These are phyloP conservation scores for Rhizopogon vesiculosus DNA, from an alignment of 768 basidiomycete species.

Conservation along the genomic window DNA sequence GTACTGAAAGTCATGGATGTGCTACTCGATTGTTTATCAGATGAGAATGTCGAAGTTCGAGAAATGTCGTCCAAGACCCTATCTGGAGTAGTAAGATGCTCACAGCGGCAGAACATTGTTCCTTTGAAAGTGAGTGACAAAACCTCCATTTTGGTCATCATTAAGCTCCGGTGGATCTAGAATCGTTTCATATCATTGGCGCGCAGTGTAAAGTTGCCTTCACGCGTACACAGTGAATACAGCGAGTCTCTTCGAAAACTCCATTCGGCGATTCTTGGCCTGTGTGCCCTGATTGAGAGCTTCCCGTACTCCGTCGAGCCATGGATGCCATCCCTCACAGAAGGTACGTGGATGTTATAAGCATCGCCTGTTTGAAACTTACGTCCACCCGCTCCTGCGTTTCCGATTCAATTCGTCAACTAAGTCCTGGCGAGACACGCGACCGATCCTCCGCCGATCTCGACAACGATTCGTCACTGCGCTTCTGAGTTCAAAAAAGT, in stretches of 20 bases:
- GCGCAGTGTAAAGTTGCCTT: slow-evolving; percentile 58
- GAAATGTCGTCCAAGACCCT: slow-evolving; percentile 87
- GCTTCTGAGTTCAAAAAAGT: slow-evolving; percentile 86
- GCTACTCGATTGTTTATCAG: slow-evolving; percentile 75
- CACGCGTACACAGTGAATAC: slow-evolving; percentile 65
- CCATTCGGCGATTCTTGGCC: slow-evolving; percentile 91
- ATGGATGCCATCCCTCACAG: slow-evolving; percentile 84
- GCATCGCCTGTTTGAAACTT: neutral
- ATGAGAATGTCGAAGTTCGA: slow-evolving; percentile 91
- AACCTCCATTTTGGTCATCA: neutral
- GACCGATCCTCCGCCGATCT: slow-evolving; percentile 85
- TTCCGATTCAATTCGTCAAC: slow-evolving; percentile 2
- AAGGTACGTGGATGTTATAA: slow-evolving; percentile 40
- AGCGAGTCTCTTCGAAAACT: slow-evolving; percentile 67
- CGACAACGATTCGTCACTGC: slow-evolving; percentile 82
- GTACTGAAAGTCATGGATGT: slow-evolving; percentile 77
- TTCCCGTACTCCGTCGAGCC: slow-evolving; percentile 94
- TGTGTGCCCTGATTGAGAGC: slow-evolving; percentile 89
- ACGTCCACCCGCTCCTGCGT: neutral
- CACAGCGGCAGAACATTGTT: slow-evolving; percentile 83
- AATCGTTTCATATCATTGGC: slow-evolving; percentile 75
- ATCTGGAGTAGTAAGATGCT: slow-evolving; percentile 83
- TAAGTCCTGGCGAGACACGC: slow-evolving; percentile 73
- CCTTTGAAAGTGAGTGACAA: slow-evolving; percentile 63
- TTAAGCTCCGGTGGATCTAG: slow-evolving; percentile 31